Base-by-base conservation (phyloP, 1,139 yeast species). In the Magnusiomyces ingens region DNA sequence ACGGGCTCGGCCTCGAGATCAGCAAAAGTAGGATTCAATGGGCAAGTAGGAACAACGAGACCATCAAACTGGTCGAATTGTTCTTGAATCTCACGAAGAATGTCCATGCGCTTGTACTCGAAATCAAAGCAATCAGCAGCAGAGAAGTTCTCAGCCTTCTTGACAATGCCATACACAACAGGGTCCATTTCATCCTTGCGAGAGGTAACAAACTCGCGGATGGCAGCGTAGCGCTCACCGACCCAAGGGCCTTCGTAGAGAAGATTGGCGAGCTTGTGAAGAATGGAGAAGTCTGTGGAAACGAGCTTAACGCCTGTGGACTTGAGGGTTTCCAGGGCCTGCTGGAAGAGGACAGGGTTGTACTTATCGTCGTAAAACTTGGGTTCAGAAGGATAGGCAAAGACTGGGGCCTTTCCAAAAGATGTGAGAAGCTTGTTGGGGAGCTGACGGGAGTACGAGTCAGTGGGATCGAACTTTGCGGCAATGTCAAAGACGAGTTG, bases 181-280 rank as follows among this genome's bases (percentile, higher is more conserved):
- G 95, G 94, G 68, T 93, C 96, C 64, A 91, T 74, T 44, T 77
- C 75, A 48, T 73, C 78, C 37, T 93, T 88, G 61, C 82, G 78
- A 18, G 87, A 73, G n/a, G 75, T 78, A 55, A 87, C 75, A 64
- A 90, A 87, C 43, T 84, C 87, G 61, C 81, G 79, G 43, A 82
- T 79, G 18, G 96, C 96, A 58, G 89, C 81, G 71, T 82, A 90
- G 61, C 99, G 80, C 73, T 93, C 99, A 29, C 95, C 87, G 11
- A 93, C 98, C 99, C 99, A 93, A n/a, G 98, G 88, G 54, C 99
- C 99, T 64, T 91, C 97, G 68, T 93, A 93, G 46, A 93, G 77
- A 65, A 93, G 85, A 60, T 80, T 80, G n/a, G 98, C 99, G 57
- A 93, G 76, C 48, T 85, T 86, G 58, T 86, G 73, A 50, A 93